Conservation (phyloP, 345 rosid genomes). For the Balakata baccata region DNA sequence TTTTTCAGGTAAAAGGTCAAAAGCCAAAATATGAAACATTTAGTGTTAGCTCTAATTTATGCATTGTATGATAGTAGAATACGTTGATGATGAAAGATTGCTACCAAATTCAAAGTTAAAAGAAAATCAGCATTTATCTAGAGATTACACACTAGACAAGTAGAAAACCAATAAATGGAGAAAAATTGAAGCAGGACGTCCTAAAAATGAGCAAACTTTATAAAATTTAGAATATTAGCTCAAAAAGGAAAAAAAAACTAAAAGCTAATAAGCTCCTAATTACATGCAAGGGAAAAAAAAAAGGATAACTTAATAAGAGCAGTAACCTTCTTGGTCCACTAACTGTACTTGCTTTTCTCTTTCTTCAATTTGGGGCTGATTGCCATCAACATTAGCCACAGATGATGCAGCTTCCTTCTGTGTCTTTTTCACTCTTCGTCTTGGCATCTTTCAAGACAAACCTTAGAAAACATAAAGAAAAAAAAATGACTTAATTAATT, state of each 20-base stretch:
- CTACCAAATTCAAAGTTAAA: neutral
- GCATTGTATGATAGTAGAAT: neutral
- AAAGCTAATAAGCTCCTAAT: neutral
- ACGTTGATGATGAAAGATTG: neutral
- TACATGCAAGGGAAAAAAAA: neutral
- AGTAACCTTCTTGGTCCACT: conserved; percentile 8
- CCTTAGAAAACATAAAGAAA: neutral
- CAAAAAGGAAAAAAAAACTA: neutral
- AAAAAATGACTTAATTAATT: neutral
- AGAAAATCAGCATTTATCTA: neutral
- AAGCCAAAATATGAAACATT: neutral
- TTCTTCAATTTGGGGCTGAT: conserved; percentile 8
- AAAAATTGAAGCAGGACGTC: neutral
- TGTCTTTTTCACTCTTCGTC: conserved; percentile 7
- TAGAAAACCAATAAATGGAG: neutral
- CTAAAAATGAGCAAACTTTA: neutral
- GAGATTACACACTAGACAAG: neutral
- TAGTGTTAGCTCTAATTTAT: neutral
- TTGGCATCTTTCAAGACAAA: neutral
- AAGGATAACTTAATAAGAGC: neutral
- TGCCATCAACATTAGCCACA: neutral
- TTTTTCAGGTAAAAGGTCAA: neutral
- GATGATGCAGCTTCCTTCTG: conserved; percentile 4
- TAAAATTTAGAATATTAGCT: neutral
- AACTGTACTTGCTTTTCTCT: neutral